Evolutionary conservation across 192 early-diverging fungal species (phyloP), one percentile per base, ranked within the genome.

Genomic region (Radiomyces spectabilis): DNA sequence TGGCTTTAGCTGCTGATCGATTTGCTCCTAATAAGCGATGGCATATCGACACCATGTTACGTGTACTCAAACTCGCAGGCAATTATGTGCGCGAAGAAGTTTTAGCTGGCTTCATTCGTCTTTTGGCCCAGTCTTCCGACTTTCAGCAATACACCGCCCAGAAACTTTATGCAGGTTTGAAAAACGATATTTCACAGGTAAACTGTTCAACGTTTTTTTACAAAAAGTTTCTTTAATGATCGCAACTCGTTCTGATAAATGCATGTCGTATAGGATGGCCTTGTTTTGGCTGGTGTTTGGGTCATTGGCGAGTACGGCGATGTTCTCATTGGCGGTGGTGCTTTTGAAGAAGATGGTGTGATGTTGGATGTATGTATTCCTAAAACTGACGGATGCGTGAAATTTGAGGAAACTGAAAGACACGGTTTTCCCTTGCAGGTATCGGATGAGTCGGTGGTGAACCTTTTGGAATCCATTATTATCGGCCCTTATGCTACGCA

Each of bases 271-370:
- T 84, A 96, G 73, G 92, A 95, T 61, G 89, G 88, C 7, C 79
- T 98, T 48, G 84, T 94, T 18, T 75, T 94, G 58, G 89, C 89
- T 22, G 87, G 84, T 33, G 79, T 89, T 4, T 99, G 97, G 97
- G 79, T 86, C 44, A 83, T 98, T 66, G 97, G 97, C 41, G 97
- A 99, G 69, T 98, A 88, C 66, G 97, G 93, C 27, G 95, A 99
- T 62, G 65, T 93, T 8, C 78, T 99, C 19, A 82, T 92, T 21
- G 73, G 68, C 15, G 78, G 71, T 22, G 85, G 82, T 22, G 74
- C 38, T 35, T 81, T 80, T 49, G 85, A 85, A 53, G 90, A 89
- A 32, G 86, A 83, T 25, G 86, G 86, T 32, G 51, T 66, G 7
- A 52, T 66, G 1, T 75, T 72, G 22, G 80, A 82, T 62, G 78